Evolutionary conservation across 148 eudicot species (phyloP).

Genomic region (Fagopyrum esculentum): DNA sequence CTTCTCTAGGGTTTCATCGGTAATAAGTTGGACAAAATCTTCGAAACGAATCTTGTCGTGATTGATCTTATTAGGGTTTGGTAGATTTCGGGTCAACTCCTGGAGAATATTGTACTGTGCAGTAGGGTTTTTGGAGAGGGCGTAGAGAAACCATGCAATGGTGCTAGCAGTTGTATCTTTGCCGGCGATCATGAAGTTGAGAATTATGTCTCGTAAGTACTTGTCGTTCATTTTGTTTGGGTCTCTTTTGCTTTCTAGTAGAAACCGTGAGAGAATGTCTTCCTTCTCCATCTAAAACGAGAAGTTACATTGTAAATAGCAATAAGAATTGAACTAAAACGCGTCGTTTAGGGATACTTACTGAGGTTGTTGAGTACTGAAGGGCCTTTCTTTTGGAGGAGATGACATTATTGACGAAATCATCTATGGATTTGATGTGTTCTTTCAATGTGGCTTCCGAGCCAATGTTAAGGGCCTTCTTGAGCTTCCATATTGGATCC

Average conservation of each 20-base stretch:
- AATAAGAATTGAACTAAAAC: too few species aligned
- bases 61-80: too few species aligned
- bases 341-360: slow-evolving; percentile 2
- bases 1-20: slow-evolving; percentile 30
- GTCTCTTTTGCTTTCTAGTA: slow-evolving; percentile 38
- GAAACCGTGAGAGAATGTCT: slow-evolving; percentile 53
- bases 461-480: slow-evolving; percentile 49
- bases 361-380: not conserved
- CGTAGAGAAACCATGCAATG: slow-evolving; percentile 54
- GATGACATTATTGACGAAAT: slow-evolving; percentile 49
- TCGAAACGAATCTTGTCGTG: not conserved
- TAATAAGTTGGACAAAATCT: slow-evolving; percentile 19
- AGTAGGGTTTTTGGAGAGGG: slow-evolving; percentile 49
- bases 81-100: slow-evolving; percentile 26
- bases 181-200: slow-evolving; percentile 50
- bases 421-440: slow-evolving; percentile 41
- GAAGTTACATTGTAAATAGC: too few species aligned
- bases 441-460: slow-evolving; percentile 49
- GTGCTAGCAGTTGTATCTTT: slow-evolving; percentile 50
- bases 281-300: slow-evolving; percentile 28
- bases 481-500: slow-evolving; percentile 62
- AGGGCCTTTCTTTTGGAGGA: slow-evolving; percentile 35
- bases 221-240: slow-evolving; percentile 20
- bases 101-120: slow-evolving; percentile 35
- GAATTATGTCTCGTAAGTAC: slow-evolving; percentile 47